Base-by-base conservation (phyloP, 805 yeast species). In the Schwanniomyces polymorphus region DNA sequence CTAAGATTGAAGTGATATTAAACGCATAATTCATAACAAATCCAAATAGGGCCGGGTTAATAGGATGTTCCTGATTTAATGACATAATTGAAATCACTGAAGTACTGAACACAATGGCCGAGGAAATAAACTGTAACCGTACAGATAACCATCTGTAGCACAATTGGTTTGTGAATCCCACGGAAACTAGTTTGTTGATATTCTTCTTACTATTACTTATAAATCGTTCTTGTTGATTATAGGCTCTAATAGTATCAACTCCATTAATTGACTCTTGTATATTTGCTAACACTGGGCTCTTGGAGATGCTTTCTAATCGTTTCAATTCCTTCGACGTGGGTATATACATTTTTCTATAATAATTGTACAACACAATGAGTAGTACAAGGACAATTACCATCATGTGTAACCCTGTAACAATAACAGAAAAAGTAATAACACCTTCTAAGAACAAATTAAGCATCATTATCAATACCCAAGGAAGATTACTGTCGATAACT, bases 331-430 rank as follows among this genome's bases (percentile, higher is more conserved):
- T 72, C 0, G 90, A 80, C 0, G 88, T 76, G 1, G 86, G 83
- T 55, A 85, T 84, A 59, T 87, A 88, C 58, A 71, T 82, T 44
- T 73, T 68, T 10, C 74, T 54, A 84, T 70, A 41, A 78, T 61
- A 6, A 64, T 52, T 29, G 75, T 53, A 51, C 78, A 79, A 18
- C 78, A 53, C 21, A 71, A 53, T 2, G 67, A 56, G 47, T 85
- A 61, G 44, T 1, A 52, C 37, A 27, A 82, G 75, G 8, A 87
- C 84, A 35, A 85, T 60, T 2, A 82, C 83, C 48, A 85, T 74
- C 2, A 89, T 87, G 62, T 83, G 81, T 81, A 84, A 87, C 2
- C 91, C 91, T 46, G 87, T 67, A 56, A 85, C 86, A 50, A 84
- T 78, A 43, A 86, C 78, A 61, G 87, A 80, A 50, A 84, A 48